Evolutionary conservation across 2,329 filamentous ascomycete genomes (phyloP).

Genomic region (Pseudogymnoascus sp.): DNA sequence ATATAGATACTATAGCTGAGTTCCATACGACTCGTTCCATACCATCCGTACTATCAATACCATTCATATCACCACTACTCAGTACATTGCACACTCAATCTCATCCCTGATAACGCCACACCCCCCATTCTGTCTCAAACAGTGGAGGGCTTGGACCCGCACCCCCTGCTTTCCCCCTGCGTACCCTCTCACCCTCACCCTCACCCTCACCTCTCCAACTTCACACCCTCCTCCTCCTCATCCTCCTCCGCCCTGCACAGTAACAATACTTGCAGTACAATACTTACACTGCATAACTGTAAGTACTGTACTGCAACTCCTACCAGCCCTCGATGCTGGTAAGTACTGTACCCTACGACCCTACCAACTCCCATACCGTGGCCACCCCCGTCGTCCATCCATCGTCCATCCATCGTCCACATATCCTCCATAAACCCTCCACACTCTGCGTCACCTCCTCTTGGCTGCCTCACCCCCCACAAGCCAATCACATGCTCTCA

Average conservation of each 20-base stretch:
- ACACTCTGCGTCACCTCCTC: not conserved
- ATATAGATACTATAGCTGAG: too few relatives aligned
- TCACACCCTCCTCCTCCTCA: too few relatives aligned
- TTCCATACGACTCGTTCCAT: not conserved
- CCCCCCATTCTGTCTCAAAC: not conserved
- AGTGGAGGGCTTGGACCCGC: constrained; percentile 1
- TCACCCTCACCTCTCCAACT: too few relatives aligned
- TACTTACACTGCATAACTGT: too few relatives aligned
- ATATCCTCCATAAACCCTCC: too few relatives aligned
- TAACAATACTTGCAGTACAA: too few relatives aligned
- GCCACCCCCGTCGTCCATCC: not conserved
- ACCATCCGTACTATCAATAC: not conserved
- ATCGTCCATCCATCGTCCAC: not conserved
- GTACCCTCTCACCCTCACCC: not conserved
- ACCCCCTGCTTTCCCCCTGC: not conserved
- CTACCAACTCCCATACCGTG: too few relatives aligned
- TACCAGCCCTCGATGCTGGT: too few relatives aligned
- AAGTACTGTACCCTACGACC: not conserved
- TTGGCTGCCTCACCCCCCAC: not conserved
- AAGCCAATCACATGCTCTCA: not conserved
- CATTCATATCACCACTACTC: too few relatives aligned
- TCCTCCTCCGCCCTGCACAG: too few relatives aligned
- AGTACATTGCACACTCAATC: not conserved
- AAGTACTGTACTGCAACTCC: not conserved
- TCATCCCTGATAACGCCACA: not conserved